These are phyloP conservation scores for Lactarius hatsudake DNA, from an alignment of 768 basidiomycete genomes.

Conservation along the genomic window DNA sequence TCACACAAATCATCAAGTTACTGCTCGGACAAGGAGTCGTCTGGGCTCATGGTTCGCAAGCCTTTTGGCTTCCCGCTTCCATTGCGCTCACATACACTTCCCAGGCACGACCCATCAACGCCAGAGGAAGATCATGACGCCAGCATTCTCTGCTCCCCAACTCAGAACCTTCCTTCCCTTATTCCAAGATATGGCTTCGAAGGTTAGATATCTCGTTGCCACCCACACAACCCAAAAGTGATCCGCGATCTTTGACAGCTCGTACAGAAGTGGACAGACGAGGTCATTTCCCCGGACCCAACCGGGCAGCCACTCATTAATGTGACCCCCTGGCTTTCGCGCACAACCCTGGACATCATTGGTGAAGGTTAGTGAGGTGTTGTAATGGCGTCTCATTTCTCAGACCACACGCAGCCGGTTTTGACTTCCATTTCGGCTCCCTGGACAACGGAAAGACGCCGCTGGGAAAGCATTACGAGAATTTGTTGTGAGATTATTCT, in stretches of 20 bases:
- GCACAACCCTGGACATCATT: slow-evolving; percentile 32
- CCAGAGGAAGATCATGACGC: slow-evolving; percentile 33
- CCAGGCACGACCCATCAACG: slow-evolving; percentile 30
- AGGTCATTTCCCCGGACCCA: slow-evolving; percentile 18
- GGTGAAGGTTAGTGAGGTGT: slow-evolving; percentile 27
- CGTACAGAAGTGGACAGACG: slow-evolving; percentile 32
- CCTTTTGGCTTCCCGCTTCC: not conserved
- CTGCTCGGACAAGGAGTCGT: slow-evolving; percentile 28
- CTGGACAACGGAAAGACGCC: slow-evolving; percentile 17
- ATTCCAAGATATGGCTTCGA: slow-evolving; percentile 25
- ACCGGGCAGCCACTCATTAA: slow-evolving; percentile 24
- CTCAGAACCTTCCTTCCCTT: slow-evolving; percentile 32
- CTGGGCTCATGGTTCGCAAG: slow-evolving; percentile 27
- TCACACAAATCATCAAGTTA: slow-evolving; percentile 20
- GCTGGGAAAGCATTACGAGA: slow-evolving; percentile 14
- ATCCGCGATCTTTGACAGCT: slow-evolving; percentile 24
- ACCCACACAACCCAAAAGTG: not conserved
- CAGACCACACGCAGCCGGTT: slow-evolving; percentile 16
- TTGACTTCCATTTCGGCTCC: slow-evolving; percentile 24
- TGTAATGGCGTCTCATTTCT: not conserved
- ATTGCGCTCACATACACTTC: not conserved
- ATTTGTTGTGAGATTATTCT: slow-evolving; percentile 22
- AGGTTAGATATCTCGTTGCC: slow-evolving; percentile 6
- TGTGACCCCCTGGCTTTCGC: slow-evolving; percentile 29
- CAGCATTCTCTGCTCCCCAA: slow-evolving; percentile 33